phyloP scores from a whole-genome alignment of 2,329 filamentous ascomycete genomes.

The Neonectria ditissima region DNA sequence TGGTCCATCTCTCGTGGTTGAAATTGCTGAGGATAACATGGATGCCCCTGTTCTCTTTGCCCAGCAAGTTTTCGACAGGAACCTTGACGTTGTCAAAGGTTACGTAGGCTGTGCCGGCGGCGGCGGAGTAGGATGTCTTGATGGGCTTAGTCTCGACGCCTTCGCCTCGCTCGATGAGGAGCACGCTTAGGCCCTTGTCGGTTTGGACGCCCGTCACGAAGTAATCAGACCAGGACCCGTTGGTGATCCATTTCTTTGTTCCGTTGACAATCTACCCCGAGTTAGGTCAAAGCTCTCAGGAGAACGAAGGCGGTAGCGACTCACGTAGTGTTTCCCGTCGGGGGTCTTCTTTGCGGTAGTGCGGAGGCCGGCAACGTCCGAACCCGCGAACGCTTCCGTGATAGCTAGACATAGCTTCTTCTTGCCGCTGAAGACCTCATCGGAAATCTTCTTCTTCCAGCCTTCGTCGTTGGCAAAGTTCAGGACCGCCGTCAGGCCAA shows the following conservation, averaged over 20 bases:
- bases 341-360: constrained; percentile 83
- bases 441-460: constrained; percentile 74
- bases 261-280: constrained; percentile 68
- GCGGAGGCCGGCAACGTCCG: constrained; percentile 81
- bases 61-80: constrained; percentile 80
- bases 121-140: constrained; percentile 84
- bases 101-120: constrained; percentile 83
- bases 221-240: constrained; percentile 84
- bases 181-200: constrained; percentile 80
- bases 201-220: constrained; percentile 86
- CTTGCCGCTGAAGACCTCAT: constrained; percentile 80
- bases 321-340: constrained; percentile 78
- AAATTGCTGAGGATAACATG: constrained; percentile 88
- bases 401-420: constrained; percentile 92
- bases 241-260: constrained; percentile 89
- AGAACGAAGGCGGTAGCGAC: constrained; percentile 46
- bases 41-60: constrained; percentile 87
- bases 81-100: constrained; percentile 91
- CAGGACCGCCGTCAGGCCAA: constrained; percentile 81
- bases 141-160: constrained; percentile 81
- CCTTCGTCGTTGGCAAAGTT: constrained; percentile 79
- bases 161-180: constrained; percentile 79
- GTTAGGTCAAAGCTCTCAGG: constrained; percentile 5
- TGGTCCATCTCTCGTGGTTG: constrained; percentile 87
- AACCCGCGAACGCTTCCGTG: constrained; percentile 87